Evolutionary conservation across 208 protist genomes (phyloP).

Genomic region (Leishmania amazonensis): DNA sequence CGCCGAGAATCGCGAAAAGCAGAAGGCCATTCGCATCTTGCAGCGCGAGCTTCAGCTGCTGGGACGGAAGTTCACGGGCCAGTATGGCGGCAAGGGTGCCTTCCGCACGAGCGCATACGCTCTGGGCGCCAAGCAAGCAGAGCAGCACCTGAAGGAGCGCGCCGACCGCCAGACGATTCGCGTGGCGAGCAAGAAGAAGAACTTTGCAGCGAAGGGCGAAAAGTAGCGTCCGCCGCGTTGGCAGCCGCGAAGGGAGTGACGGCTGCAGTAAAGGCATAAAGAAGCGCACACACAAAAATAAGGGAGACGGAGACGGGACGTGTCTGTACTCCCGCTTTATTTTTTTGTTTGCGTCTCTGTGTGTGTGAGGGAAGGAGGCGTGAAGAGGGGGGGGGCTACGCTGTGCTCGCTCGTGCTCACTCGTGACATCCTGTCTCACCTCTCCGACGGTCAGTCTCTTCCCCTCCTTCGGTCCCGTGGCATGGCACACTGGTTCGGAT

Average conservation of each 20-base stretch:
- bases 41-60: constrained; percentile 64
- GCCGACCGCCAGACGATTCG: constrained; percentile 60
- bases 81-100: constrained; percentile 76
- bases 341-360: background rate
- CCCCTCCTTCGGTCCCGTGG: background rate
- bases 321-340: background rate
- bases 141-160: constrained; percentile 67
- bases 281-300: background rate
- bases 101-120: constrained; percentile 81
- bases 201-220: background rate
- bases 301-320: background rate
- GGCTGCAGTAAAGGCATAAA: background rate
- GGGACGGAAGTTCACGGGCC: constrained; percentile 69
- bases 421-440: background rate
- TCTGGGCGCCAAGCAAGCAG: constrained; percentile 74
- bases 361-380: too few relatives aligned
- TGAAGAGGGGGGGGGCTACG: too few relatives aligned
- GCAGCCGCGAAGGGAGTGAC: background rate
- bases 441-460: background rate
- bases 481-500: background rate
- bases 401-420: background rate
- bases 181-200: constrained; percentile 20
- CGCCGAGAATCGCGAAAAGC: constrained; percentile 68
- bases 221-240: background rate
- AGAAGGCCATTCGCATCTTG: constrained; percentile 78